Percentiles rank a stretch among this genome's conserved stretches.
These are phyloP conservation scores for Podospora bellae-mahoneyi DNA, from an alignment of 495 filamentous ascomycete genomes.

Conservation along the genomic window DNA sequence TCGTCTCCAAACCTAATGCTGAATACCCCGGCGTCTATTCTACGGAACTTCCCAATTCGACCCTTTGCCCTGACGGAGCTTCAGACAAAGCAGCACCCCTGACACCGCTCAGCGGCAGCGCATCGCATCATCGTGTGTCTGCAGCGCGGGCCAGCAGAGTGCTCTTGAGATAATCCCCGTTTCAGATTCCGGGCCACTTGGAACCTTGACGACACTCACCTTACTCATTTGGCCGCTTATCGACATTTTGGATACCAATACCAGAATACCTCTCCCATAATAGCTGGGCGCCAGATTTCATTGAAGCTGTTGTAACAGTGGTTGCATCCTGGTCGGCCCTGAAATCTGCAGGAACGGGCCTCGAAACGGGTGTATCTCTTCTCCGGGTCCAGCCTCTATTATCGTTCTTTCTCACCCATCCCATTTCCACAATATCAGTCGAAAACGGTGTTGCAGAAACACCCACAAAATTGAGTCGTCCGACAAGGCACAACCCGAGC, in stretches of 20 bases:
- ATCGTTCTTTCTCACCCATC: conserved; percentile 3
- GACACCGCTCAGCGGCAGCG: not conserved
- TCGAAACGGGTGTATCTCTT: conserved; percentile 2
- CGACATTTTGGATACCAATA: not conserved
- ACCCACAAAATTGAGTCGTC: conserved; percentile 4
- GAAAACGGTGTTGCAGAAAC: conserved; percentile 2
- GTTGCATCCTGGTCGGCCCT: conserved; percentile 1
- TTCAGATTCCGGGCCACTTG: conserved; percentile 4
- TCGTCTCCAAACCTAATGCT: not conserved
- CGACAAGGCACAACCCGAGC: conserved; percentile 4
- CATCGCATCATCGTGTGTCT: not conserved
- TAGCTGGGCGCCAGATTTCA: not conserved
- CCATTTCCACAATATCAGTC: conserved; percentile 1
- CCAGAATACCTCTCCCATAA: not conserved
- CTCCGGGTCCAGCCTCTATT: conserved; percentile 1
- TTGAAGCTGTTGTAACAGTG: not conserved
- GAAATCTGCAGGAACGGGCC: conserved; percentile 5
- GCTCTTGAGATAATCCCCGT: not conserved
- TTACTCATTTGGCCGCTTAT: not conserved
- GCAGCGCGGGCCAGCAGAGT: not conserved
- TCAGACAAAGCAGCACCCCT: conserved; percentile 4
- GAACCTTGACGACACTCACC: not conserved
- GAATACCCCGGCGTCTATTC: conserved; percentile 6
- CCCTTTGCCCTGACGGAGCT: conserved; percentile 1
- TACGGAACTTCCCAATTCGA: conserved; percentile 1